A percentile compares a stretch with the other conserved stretches of the same genome.
phyloP scores from a whole-genome alignment of 768 basidiomycete genomes.

The Tylopilus intermedius region DNA sequence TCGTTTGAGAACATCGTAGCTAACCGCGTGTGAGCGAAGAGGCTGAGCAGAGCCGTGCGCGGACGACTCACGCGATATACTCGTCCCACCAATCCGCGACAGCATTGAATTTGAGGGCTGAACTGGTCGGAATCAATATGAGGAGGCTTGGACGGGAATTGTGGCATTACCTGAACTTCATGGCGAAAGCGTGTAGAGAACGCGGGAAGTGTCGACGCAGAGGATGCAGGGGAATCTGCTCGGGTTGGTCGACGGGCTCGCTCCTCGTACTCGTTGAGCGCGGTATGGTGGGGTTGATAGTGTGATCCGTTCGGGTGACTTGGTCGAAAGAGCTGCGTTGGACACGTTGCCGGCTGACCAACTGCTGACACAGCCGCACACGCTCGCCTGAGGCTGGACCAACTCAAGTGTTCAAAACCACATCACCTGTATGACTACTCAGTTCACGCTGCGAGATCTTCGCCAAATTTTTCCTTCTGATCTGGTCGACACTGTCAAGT shows the following conservation, averaged over 20 bases:
- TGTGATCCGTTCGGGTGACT: background rate
- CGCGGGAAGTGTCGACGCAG: background rate
- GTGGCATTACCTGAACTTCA: slow-evolving; percentile 34
- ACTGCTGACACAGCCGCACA: background rate
- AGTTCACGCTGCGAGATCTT: slow-evolving; percentile 22
- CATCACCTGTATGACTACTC: slow-evolving; percentile 11
- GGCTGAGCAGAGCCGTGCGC: background rate
- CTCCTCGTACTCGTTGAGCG: background rate
- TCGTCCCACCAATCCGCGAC: slow-evolving; percentile 91
- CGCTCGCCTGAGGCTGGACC: too few species aligned
- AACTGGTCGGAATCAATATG: slow-evolving; percentile 37
- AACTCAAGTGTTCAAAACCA: too few species aligned
- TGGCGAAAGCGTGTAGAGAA: slow-evolving; percentile 17
- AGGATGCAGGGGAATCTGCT: slow-evolving; percentile 25
- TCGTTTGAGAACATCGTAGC: slow-evolving; percentile 84
- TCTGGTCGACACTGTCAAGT: slow-evolving; percentile 8
- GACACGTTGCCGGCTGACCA: background rate
- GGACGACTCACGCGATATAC: slow-evolving; percentile 70
- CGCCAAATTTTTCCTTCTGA: slow-evolving; percentile 29
- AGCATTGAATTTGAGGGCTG: slow-evolving; percentile 86
- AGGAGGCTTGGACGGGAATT: background rate
- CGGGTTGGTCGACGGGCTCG: slow-evolving; percentile 7
- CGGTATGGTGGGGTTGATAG: slow-evolving; percentile 6
- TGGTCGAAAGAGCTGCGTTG: background rate
- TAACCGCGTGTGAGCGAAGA: slow-evolving; percentile 21